Evolutionary conservation across 2,329 filamentous ascomycete genomes (phyloP).

Genomic region (Colletotrichum filicis): DNA sequence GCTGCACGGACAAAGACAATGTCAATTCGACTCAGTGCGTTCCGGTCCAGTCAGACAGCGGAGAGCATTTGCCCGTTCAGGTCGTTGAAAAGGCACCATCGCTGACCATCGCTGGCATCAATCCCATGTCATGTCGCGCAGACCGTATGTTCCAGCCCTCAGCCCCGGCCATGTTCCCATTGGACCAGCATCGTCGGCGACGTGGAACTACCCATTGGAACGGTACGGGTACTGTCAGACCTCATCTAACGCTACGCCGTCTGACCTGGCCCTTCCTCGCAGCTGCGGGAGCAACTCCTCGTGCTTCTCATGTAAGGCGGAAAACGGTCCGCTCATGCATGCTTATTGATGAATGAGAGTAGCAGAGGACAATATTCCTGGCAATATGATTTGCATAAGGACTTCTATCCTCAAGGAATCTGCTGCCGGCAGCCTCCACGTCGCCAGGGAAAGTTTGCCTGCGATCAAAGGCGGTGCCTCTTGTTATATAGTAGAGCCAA

Average conservation of each 20-base stretch:
- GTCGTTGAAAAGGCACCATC: background rate
- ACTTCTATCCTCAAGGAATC: slow-evolving; percentile 15
- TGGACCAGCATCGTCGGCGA: slow-evolving; percentile 23
- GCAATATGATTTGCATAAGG: slow-evolving; percentile 23
- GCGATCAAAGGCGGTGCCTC: background rate
- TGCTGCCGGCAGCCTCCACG: slow-evolving; percentile 10
- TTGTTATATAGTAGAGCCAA: background rate
- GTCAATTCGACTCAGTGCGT: background rate
- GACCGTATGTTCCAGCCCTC: slow-evolving; percentile 1
- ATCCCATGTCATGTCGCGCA: slow-evolving; percentile 18
- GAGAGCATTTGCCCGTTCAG: background rate
- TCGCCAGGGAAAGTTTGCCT: background rate
- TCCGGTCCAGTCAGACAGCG: background rate
- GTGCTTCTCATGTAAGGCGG: slow-evolving; percentile 35
- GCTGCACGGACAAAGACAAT: background rate
- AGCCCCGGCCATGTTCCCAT: slow-evolving; percentile 24
- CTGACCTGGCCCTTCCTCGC: slow-evolving; percentile 14
- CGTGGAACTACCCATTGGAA: slow-evolving; percentile 21
- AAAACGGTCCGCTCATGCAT: slow-evolving; percentile 36
- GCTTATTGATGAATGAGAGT: slow-evolving; percentile 24
- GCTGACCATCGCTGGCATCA: slow-evolving; percentile 5
- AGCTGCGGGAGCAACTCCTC: slow-evolving; percentile 31
- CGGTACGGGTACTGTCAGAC: slow-evolving; percentile 15
- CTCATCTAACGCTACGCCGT: slow-evolving; percentile 13
- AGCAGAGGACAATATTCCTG: background rate